phyloP scores from a whole-genome alignment of 2,329 filamentous ascomycete genomes.

The Aotearoamyces nothofagi region DNA sequence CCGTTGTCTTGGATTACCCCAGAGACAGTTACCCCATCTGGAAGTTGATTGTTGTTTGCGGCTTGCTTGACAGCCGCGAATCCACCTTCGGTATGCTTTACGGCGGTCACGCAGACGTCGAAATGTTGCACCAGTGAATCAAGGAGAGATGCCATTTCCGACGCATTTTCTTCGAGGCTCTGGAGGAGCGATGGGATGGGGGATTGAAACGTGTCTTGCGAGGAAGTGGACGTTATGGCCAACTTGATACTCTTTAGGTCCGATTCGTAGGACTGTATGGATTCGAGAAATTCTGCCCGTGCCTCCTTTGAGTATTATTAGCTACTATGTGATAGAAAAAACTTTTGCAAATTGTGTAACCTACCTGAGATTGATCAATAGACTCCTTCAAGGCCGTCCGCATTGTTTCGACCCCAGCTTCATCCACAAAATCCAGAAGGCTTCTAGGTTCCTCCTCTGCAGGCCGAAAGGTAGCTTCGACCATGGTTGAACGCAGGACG shows the following conservation, averaged over 20 bases:
- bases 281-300: conserved; percentile 58
- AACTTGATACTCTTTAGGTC: conserved; percentile 51
- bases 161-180: conserved; percentile 39
- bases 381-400: conserved; percentile 51
- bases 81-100: conserved; percentile 77
- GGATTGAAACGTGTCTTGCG: conserved; percentile 15
- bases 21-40: conserved; percentile 44
- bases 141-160: conserved; percentile 68
- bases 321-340: conserved; percentile 4
- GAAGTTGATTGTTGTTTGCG: conserved; percentile 36
- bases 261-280: conserved; percentile 53
- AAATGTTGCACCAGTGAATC: conserved; percentile 76
- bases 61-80: conserved; percentile 54
- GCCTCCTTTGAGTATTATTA: conserved; percentile 29
- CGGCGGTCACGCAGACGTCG: conserved; percentile 81
- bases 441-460: conserved; percentile 41
- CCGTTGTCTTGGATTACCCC: conserved; percentile 42
- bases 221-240: conserved; percentile 18
- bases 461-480: conserved; percentile 49
- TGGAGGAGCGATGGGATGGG: conserved; percentile 30
- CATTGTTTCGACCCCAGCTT: conserved; percentile 50
- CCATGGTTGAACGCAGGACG: conserved; percentile 45
- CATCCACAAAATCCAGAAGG: conserved; percentile 65
- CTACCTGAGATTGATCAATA: conserved; percentile 56
- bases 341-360: too few relatives aligned